Conservation (phyloP, 2,329 filamentous ascomycete genomes). For the Fusarium secorum region DNA sequence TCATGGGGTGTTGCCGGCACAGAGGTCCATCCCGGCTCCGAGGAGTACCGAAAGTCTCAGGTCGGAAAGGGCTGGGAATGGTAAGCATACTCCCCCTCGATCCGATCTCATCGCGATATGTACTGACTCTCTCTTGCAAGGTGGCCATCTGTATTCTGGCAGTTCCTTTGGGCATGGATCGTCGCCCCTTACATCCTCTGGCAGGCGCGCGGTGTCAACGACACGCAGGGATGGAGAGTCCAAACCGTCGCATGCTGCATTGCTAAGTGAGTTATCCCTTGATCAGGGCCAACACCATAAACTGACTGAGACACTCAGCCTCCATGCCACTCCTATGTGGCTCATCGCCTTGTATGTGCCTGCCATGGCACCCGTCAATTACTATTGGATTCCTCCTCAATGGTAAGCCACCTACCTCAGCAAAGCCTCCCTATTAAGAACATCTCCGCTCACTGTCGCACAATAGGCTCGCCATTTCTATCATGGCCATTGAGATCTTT, state of each 20-base stretch:
- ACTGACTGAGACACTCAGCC: constrained; percentile 48
- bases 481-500: constrained; percentile 69
- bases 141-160: constrained; percentile 71
- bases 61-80: constrained; percentile 70
- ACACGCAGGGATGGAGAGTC: constrained; percentile 71
- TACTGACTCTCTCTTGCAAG: constrained; percentile 40
- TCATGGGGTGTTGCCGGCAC: constrained; percentile 68
- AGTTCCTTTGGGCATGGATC: constrained; percentile 69
- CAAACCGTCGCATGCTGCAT: constrained; percentile 66
- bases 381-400: constrained; percentile 65
- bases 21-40: constrained; percentile 62
- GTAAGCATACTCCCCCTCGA: constrained; percentile 46
- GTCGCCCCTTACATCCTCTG: constrained; percentile 69
- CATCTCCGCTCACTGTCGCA: background rate
- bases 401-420: constrained; percentile 56
- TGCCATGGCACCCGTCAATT: constrained; percentile 60
- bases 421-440: background rate
- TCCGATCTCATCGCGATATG: background rate
- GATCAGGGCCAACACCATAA: background rate
- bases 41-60: constrained; percentile 56
- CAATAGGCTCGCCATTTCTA: constrained; percentile 64
- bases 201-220: constrained; percentile 66
- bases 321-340: constrained; percentile 74
- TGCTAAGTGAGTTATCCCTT: constrained; percentile 50
- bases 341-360: constrained; percentile 65